phyloP scores from a whole-genome alignment of 208 protist genomes.

The Polymyxa betae region DNA sequence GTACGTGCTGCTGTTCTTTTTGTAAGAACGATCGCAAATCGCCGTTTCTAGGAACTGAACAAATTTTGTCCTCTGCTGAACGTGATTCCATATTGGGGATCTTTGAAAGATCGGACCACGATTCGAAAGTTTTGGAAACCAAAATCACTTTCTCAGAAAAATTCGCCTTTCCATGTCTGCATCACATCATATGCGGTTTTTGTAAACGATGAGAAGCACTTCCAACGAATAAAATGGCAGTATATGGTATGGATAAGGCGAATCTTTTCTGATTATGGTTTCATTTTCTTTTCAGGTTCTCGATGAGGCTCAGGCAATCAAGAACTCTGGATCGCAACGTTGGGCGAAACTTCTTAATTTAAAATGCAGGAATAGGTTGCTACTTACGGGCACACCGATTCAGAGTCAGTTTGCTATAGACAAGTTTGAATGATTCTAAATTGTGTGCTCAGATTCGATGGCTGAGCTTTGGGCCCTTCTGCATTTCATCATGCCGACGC shows the following conservation, averaged over 20 bases:
- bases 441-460: conserved; percentile 61
- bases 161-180: conserved; percentile 72
- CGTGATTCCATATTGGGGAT: conserved; percentile 69
- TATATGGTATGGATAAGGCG: conserved; percentile 77
- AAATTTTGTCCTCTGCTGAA: conserved; percentile 61
- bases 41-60: conserved; percentile 38
- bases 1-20: not conserved
- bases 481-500: conserved; percentile 85
- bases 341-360: conserved; percentile 78
- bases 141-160: conserved; percentile 60
- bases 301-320: conserved; percentile 75
- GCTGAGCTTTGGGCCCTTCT: conserved; percentile 76
- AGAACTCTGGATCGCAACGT: conserved; percentile 71
- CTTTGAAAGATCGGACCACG: conserved; percentile 65
- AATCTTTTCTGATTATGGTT: not conserved
- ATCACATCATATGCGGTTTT: conserved; percentile 71
- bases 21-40: not conserved
- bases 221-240: conserved; percentile 73
- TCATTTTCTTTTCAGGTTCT: conserved; percentile 30
- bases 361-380: conserved; percentile 79
- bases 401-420: conserved; percentile 59
- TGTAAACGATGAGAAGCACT: conserved; percentile 70
- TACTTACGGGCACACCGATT: conserved; percentile 85
- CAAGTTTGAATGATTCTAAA: not conserved
- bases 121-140: conserved; percentile 64